Evolutionary conservation across 208 protist genomes (phyloP).

Genomic region (Trypanosoma conorhini): DNA sequence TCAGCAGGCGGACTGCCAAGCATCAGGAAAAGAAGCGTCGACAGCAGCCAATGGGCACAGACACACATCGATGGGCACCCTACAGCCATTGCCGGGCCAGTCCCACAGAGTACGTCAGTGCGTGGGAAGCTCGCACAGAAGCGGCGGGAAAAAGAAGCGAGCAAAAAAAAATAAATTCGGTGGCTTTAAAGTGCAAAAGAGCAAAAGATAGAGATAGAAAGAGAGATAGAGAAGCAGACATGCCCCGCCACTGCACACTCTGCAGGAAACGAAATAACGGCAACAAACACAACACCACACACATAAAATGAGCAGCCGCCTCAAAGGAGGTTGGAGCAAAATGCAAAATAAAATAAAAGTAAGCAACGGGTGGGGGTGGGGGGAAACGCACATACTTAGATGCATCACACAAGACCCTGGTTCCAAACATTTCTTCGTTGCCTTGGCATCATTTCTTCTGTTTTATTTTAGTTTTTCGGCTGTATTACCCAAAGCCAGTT

Average conservation of each 20-base stretch:
- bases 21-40: not conserved
- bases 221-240: too few species aligned
- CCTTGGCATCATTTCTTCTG: not conserved
- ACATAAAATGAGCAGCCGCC: not conserved
- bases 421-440: not conserved
- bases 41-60: not conserved
- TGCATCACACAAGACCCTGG: not conserved
- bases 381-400: not conserved
- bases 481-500: too few species aligned
- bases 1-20: slow-evolving; percentile 15
- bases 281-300: not conserved
- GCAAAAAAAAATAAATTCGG: too few species aligned
- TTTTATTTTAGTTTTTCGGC: too few species aligned
- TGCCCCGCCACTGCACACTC: too few species aligned
- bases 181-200: too few species aligned
- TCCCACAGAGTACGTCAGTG: not conserved
- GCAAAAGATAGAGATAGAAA: too few species aligned
- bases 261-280: too few species aligned
- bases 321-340: not conserved
- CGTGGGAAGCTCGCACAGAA: too few species aligned
- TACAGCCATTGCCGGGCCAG: not conserved
- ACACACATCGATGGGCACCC: not conserved
- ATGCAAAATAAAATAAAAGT: not conserved
- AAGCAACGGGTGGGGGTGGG: too few species aligned
- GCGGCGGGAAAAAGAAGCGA: not conserved